These are phyloP conservation scores for Leccinum longicurvipes DNA, from an alignment of 768 basidiomycete genomes.

Conservation along the genomic window DNA sequence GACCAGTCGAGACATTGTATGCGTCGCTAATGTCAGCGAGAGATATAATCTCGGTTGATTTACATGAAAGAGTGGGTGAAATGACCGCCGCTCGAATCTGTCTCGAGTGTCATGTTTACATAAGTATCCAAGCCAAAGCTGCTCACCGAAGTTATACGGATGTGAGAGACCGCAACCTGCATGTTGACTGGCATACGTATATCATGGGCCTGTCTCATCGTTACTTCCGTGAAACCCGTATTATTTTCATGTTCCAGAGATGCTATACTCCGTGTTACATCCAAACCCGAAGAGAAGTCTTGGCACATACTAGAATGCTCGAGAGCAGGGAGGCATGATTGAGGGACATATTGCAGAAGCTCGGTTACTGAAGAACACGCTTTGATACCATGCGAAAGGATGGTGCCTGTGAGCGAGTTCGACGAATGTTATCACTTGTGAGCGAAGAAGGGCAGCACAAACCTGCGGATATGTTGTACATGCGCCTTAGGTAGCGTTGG, in stretches of 20 bases:
- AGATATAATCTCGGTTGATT: constrained; percentile 78
- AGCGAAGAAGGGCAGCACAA: constrained; percentile 6
- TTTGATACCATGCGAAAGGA: constrained; percentile 49
- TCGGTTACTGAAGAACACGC: constrained; percentile 64
- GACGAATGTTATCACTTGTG: neutral
- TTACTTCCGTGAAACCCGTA: constrained; percentile 57
- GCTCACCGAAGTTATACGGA: constrained; percentile 74
- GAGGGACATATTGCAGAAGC: constrained; percentile 54
- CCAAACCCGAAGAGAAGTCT: neutral
- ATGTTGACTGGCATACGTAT: constrained; percentile 71
- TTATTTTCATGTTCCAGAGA: constrained; percentile 58
- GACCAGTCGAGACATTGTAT: constrained; percentile 75
- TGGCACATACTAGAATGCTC: constrained; percentile 50
- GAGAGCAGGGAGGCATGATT: constrained; percentile 44
- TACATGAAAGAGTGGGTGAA: constrained; percentile 64
- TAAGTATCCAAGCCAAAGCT: neutral
- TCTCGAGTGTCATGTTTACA: constrained; percentile 5
- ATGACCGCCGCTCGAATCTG: constrained; percentile 72
- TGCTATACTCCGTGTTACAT: constrained; percentile 37
- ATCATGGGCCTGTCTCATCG: constrained; percentile 61
- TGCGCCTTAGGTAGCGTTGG: constrained; percentile 68
- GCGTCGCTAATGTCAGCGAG: constrained; percentile 83
- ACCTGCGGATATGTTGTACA: constrained; percentile 69
- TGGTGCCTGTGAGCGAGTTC: constrained; percentile 38
- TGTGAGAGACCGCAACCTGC: constrained; percentile 63